phyloP scores from a whole-genome alignment of 2,329 filamentous ascomycete genomes.

The Chalara sp. region DNA sequence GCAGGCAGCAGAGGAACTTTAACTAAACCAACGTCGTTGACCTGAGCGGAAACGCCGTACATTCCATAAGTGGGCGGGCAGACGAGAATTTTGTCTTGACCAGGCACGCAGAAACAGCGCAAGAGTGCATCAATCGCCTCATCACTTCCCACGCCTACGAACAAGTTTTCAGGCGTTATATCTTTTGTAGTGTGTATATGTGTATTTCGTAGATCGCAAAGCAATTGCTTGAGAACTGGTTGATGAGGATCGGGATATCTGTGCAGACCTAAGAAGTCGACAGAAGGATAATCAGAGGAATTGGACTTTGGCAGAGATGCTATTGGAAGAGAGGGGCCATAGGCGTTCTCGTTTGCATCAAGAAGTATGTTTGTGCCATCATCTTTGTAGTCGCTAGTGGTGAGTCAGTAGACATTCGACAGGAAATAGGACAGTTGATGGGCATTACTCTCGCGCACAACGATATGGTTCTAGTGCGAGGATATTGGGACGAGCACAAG shows the following conservation, averaged over 20 bases:
- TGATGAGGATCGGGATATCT: constrained; percentile 98
- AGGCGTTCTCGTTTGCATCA: constrained; percentile 97
- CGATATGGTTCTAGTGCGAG: constrained; percentile 71
- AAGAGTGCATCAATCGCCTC: constrained; percentile 94
- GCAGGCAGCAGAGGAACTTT: constrained; percentile 74
- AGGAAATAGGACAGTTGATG: not conserved
- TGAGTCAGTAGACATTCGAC: constrained; percentile 21
- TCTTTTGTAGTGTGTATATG: constrained; percentile 68
- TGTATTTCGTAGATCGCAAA: constrained; percentile 84
- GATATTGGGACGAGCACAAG: constrained; percentile 72
- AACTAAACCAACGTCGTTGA: constrained; percentile 84
- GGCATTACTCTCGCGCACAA: constrained; percentile 69
- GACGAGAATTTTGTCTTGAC: constrained; percentile 81
- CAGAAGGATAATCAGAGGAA: constrained; percentile 39
- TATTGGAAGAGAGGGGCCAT: constrained; percentile 68
- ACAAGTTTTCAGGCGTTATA: constrained; percentile 76
- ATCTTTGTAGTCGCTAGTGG: constrained; percentile 89
- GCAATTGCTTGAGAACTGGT: constrained; percentile 71
- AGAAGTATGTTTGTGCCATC: constrained; percentile 93
- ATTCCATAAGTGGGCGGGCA: constrained; percentile 98
- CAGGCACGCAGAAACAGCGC: constrained; percentile 86
- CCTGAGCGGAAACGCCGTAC: constrained; percentile 90
- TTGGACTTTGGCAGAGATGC: constrained; percentile 34
- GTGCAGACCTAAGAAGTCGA: constrained; percentile 79
- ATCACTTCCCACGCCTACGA: constrained; percentile 92